A percentile compares a stretch with the other conserved stretches of the same genome.
Conservation (phyloP, 495 filamentous ascomycete species). For the Arthonia radiata region DNA sequence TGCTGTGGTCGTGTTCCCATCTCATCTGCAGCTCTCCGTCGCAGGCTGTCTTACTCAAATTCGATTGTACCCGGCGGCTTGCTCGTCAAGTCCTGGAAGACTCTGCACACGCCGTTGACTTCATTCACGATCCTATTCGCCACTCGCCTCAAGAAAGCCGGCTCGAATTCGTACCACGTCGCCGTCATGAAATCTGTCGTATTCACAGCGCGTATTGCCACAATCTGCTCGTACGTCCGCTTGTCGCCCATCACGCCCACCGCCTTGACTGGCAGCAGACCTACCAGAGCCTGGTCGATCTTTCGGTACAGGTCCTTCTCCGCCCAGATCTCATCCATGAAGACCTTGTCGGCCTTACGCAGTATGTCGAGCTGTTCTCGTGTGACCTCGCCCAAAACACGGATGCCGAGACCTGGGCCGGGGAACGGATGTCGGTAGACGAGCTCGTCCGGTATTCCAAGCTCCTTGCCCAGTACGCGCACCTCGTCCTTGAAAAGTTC, state of each 20-base stretch:
- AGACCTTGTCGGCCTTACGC: slow-evolving; percentile 64
- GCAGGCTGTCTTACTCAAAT: slow-evolving; percentile 44
- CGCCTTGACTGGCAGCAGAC: slow-evolving; percentile 39
- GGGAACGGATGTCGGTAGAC: slow-evolving; percentile 73
- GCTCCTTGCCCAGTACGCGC: slow-evolving; percentile 45
- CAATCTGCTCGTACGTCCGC: slow-evolving; percentile 24
- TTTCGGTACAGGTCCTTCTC: slow-evolving; percentile 68
- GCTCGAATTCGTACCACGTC: slow-evolving; percentile 38
- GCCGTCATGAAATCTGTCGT: slow-evolving; percentile 76
- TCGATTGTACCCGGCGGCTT: slow-evolving; percentile 66
- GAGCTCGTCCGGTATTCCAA: slow-evolving; percentile 53
- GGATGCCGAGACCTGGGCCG: slow-evolving; percentile 67
- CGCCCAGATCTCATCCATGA: slow-evolving; percentile 62
- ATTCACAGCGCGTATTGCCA: slow-evolving; percentile 45
- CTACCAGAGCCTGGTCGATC: slow-evolving; percentile 68
- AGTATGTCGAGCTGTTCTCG: slow-evolving; percentile 55
- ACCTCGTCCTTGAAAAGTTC: slow-evolving; percentile 73
- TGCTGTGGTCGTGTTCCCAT: no score
- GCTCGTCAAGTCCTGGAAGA: slow-evolving; percentile 39
- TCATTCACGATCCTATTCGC: slow-evolving; percentile 59
- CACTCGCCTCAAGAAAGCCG: slow-evolving; percentile 45
- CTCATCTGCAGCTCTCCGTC: no score
- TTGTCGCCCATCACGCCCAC: slow-evolving; percentile 68
- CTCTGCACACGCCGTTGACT: slow-evolving; percentile 48
- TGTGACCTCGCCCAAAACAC: slow-evolving; percentile 75